phyloP scores from a whole-genome alignment of 2,329 filamentous ascomycete genomes.

The Penicillium sp. region DNA sequence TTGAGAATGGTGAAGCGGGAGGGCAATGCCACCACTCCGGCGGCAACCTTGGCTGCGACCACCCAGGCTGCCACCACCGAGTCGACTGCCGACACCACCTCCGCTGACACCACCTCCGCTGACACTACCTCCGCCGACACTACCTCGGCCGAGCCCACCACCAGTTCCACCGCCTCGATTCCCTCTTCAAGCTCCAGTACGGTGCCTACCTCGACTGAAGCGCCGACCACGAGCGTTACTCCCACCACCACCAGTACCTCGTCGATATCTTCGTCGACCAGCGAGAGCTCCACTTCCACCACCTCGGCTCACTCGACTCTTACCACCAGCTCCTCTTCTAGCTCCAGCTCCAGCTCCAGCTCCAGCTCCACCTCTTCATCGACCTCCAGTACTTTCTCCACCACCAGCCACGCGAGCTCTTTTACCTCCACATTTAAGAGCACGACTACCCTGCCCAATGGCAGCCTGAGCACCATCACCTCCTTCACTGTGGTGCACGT shows the following conservation, averaged over 20 bases:
- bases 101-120: constrained; percentile 6
- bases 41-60: constrained; percentile 8
- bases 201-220: constrained; percentile 5
- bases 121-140: constrained; percentile 10
- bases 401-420: constrained; percentile 23
- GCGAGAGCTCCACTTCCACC: constrained; percentile 1
- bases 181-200: constrained; percentile 8
- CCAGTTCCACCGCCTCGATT: constrained; percentile 11
- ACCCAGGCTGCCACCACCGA: constrained; percentile 11
- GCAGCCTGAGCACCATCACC: constrained; percentile 44
- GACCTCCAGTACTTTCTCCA: constrained; percentile 18
- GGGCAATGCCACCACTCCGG: constrained; percentile 28
- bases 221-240: neutral
- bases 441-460: constrained; percentile 44
- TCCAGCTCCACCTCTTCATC: constrained; percentile 7
- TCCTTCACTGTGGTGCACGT: constrained; percentile 46
- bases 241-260: neutral
- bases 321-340: constrained; percentile 7
- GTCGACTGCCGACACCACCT: constrained; percentile 3
- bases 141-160: constrained; percentile 30
- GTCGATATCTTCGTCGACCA: neutral
- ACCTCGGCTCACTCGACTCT: constrained; percentile 2
- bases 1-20: constrained; percentile 65
- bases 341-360: constrained; percentile 16
- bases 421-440: constrained; percentile 42